These are phyloP conservation scores for Echium plantagineum DNA, from an alignment of 257 asterid species.

Conservation along the genomic window DNA sequence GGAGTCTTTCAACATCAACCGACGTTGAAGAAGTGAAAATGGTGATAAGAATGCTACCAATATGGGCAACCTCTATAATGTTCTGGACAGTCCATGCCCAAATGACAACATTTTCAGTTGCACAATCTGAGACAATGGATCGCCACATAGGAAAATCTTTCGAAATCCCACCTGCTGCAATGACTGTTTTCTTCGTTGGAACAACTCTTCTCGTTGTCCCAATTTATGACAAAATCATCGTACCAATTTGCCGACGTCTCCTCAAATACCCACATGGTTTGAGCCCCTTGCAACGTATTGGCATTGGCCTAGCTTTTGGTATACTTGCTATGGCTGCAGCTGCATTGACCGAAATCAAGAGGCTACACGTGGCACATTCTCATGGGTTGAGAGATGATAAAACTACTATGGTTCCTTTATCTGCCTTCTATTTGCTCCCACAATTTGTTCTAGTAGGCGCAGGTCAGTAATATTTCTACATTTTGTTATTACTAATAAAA, in stretches of 20 bases:
- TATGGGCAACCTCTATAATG: slow-evolving; percentile 81
- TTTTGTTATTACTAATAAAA: too few relatives aligned
- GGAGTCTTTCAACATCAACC: slow-evolving; percentile 60
- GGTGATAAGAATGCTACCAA: slow-evolving; percentile 62
- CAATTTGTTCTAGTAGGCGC: slow-evolving; percentile 70
- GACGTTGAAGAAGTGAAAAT: slow-evolving; percentile 88
- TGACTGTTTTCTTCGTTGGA: slow-evolving; percentile 62
- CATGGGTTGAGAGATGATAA: slow-evolving; percentile 22
- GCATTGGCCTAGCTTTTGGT: slow-evolving; percentile 44
- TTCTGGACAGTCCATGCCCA: slow-evolving; percentile 83
- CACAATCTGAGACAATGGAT: slow-evolving; percentile 75
- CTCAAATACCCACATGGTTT: slow-evolving; percentile 49
- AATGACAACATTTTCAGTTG: slow-evolving; percentile 84
- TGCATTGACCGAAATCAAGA: slow-evolving; percentile 36
- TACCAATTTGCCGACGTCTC: slow-evolving; percentile 27
- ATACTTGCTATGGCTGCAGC: slow-evolving; percentile 54
- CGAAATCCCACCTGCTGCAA: slow-evolving; percentile 62
- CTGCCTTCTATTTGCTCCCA: slow-evolving; percentile 64
- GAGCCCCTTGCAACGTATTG: slow-evolving; percentile 58
- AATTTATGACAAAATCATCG: slow-evolving; percentile 38
- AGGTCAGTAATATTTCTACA: slow-evolving; percentile 4
- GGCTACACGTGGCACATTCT: slow-evolving; percentile 26
- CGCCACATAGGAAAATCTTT: slow-evolving; percentile 39
- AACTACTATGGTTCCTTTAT: slow-evolving; percentile 19
- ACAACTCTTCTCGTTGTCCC: slow-evolving; percentile 55